Conservation (phyloP, 805 yeast species). For the Metschnikowia rubicola region DNA sequence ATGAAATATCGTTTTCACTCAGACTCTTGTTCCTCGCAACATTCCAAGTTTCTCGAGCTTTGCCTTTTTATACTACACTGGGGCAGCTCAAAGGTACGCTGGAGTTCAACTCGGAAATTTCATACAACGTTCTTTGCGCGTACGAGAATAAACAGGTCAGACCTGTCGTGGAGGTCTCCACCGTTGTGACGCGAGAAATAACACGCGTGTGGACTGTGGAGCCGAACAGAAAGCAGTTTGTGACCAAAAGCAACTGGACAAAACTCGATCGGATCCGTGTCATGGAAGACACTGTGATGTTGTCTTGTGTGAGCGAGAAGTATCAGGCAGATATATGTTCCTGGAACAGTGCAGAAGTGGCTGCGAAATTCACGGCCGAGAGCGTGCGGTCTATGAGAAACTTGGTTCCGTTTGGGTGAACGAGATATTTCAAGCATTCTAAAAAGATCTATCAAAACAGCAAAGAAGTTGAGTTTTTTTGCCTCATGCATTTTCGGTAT, state of each 20-base stretch:
- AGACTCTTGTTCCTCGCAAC: neutral
- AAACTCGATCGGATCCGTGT: conserved; percentile 3
- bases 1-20: conserved; percentile 8
- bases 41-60: conserved; percentile 1
- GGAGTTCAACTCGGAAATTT: neutral
- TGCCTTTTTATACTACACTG: conserved; percentile 6
- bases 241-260: conserved; percentile 6
- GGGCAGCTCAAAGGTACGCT: neutral
- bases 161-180: conserved; percentile 11
- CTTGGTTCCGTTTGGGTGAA: too few relatives aligned
- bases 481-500: too few relatives aligned
- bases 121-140: conserved; percentile 9
- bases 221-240: neutral
- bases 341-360: conserved; percentile 7
- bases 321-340: conserved; percentile 12
- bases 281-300: conserved; percentile 7
- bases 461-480: too few relatives aligned
- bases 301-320: conserved; percentile 15
- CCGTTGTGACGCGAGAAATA: conserved; percentile 2
- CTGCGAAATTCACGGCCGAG: too few relatives aligned
- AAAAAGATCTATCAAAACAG: too few relatives aligned
- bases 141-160: conserved; percentile 5
- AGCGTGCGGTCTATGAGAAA: too few relatives aligned
- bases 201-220: conserved; percentile 10
- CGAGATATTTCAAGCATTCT: too few relatives aligned